Conservation (phyloP, 768 basidiomycete genomes). For the Tylopilus cervinicoccineus region DNA sequence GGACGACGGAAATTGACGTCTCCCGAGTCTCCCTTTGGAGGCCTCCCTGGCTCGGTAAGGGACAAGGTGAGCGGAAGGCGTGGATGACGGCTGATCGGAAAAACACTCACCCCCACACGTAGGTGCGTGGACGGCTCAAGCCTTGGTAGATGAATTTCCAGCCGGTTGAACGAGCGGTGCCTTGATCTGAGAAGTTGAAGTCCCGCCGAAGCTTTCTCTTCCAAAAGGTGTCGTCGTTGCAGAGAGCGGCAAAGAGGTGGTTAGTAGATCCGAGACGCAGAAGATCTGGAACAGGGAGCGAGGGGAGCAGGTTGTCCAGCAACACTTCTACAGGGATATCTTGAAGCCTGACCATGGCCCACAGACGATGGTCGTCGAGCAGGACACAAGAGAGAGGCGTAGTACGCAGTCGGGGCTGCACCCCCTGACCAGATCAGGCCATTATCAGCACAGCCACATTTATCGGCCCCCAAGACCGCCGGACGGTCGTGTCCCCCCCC, state of each 20-base stretch:
- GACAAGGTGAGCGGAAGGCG: neutral
- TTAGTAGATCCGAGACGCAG: conserved; percentile 57
- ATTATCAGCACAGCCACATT: conserved; percentile 23
- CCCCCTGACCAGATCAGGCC: conserved; percentile 7
- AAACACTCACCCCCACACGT: conserved; percentile 56
- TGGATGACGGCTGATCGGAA: neutral
- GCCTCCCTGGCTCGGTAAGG: conserved; percentile 43
- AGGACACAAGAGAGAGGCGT: neutral
- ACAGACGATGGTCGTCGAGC: neutral
- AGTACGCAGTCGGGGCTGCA: conserved; percentile 6
- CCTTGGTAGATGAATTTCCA: conserved; percentile 81
- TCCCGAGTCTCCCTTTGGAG: conserved; percentile 61
- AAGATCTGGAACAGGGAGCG: conserved; percentile 51
- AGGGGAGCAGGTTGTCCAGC: conserved; percentile 66
- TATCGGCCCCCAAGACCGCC: no score
- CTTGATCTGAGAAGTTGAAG: conserved; percentile 72
- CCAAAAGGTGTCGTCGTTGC: conserved; percentile 78
- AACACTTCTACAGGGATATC: conserved; percentile 75
- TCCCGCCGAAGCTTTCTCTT: conserved; percentile 61
- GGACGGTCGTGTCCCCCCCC: no score
- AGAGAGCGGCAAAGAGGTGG: conserved; percentile 56
- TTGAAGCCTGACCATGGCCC: conserved; percentile 37
- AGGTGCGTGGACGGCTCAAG: conserved; percentile 50
- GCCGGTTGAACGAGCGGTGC: conserved; percentile 70
- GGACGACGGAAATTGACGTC: conserved; percentile 34